Base-by-base conservation (phyloP, 345 rosid genomes). In the Hypericum perforatum region DNA sequence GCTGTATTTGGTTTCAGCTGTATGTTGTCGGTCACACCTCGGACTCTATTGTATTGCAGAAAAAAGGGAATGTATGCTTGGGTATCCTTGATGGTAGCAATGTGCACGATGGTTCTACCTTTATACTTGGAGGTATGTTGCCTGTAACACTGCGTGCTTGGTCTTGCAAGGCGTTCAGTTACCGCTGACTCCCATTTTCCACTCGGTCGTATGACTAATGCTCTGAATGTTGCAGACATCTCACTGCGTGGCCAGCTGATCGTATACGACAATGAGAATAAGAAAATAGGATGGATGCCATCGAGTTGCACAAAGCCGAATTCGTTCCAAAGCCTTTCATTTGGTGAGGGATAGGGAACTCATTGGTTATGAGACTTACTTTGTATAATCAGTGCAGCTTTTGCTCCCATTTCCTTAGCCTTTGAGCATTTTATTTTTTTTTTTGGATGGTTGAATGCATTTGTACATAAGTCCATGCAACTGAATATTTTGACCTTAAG, bases 61-160 rank as follows among this genome's bases (percentile, higher is more conserved):
- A 71, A 41, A 75, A 82, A 68, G 92, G 98, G 61, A 84, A 78
- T 62, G 74, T 82, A 7, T 91, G 98, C 76, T 74, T 91, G 62
- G 95, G 98, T 41, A 81, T 91, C 65, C 82, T 91, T 55, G 95
- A 91, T 64, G 94, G 95, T 71, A 87, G 88, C 71, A 54, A 66
- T 59, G 82, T 84, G 45, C 80, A 76, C 61, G 89, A 79, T 69
- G 96, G 95, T 56, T 79, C 92, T 56, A 73, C 89, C 40, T 78
- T 68, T 57, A 78, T 91, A 73, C 78, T 91, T 10, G 96, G 98
- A 75, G 96, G 98, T 87, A 78, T 56, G 44, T 2, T 37, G 15
- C 32, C 4, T 4, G 4, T 1, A 22, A 22, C 6, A 13, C 52
- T n/a, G n/a, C n/a, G n/a, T n/a, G n/a, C n/a, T n/a, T n/a, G 7